Conservation (phyloP, 2,329 filamentous ascomycete species). For the Ophiocordyceps camponoti-leonardi region DNA sequence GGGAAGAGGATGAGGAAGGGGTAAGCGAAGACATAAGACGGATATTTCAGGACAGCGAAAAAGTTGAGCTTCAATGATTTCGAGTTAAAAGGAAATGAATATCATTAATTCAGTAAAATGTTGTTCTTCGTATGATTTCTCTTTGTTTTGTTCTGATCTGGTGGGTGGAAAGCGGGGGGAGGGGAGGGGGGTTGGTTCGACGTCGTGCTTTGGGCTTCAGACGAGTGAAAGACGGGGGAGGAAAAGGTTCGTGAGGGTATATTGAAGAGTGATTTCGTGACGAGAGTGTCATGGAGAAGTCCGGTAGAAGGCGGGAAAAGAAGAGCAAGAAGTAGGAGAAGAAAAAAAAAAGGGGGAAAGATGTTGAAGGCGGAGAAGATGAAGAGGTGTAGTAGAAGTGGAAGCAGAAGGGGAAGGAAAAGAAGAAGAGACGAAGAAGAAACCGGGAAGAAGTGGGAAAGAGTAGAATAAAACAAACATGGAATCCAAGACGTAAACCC, state of each 20-base stretch:
- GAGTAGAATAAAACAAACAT: background rate
- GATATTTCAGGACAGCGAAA: no score
- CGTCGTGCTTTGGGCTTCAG: no score
- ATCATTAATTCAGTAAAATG: background rate
- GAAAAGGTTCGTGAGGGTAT: background rate
- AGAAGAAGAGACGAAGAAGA: background rate
- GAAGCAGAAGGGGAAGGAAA: background rate
- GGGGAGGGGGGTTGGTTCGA: no score
- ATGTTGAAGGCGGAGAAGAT: background rate
- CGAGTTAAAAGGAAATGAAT: no score
- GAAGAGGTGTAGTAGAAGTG: no score
- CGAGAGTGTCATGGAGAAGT: background rate
- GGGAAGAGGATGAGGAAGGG: no score
- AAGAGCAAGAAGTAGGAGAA: background rate
- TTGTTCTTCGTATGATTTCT: background rate
- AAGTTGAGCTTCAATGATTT: no score
- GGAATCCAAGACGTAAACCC: background rate
- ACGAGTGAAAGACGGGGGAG: no score
- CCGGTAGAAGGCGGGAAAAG: background rate
- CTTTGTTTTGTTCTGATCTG: no score
- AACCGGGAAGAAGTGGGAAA: background rate
- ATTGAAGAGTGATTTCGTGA: background rate
- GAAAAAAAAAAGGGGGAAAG: background rate
- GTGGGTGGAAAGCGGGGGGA: no score
- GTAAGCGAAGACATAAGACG: no score